phyloP scores from a whole-genome alignment of 352 stramenopile genomes.

The Plasmopara halstedii region DNA sequence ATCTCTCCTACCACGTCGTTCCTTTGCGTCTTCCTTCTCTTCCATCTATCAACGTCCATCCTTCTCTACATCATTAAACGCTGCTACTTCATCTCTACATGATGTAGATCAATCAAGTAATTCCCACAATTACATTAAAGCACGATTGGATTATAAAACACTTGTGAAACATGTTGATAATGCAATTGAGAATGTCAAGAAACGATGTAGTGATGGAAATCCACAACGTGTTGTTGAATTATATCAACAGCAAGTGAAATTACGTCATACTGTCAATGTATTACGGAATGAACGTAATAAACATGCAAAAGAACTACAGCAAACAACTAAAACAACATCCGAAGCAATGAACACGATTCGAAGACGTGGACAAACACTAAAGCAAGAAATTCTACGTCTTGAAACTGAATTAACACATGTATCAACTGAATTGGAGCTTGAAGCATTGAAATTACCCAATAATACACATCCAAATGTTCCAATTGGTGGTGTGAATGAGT shows the following conservation, averaged over 20 bases:
- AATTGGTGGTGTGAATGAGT: slow-evolving; percentile 49
- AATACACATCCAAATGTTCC: slow-evolving; percentile 67
- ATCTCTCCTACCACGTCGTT: no score
- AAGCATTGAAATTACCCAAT: slow-evolving; percentile 73
- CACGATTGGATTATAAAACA: slow-evolving; percentile 71
- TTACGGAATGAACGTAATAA: slow-evolving; percentile 60
- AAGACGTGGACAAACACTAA: slow-evolving; percentile 41
- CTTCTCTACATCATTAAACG: neutral
- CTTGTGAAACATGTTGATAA: slow-evolving; percentile 48
- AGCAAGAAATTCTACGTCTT: slow-evolving; percentile 35
- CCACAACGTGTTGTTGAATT: slow-evolving; percentile 52
- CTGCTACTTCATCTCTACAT: neutral
- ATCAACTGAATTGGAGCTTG: slow-evolving; percentile 42
- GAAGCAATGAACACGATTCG: slow-evolving; percentile 7
- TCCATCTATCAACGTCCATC: no score
- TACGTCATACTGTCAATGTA: slow-evolving; percentile 48
- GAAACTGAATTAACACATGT: slow-evolving; percentile 39
- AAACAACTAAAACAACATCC: slow-evolving; percentile 11
- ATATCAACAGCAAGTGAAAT: slow-evolving; percentile 49
- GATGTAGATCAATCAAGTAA: no score
- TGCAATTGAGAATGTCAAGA: slow-evolving; percentile 47
- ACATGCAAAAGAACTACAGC: slow-evolving; percentile 52
- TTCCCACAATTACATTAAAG: slow-evolving; percentile 53
- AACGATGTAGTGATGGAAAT: slow-evolving; percentile 60
- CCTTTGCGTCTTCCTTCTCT: no score